Conservation (phyloP, 2,329 filamentous ascomycete species). For the Trichophyton rubrum region DNA sequence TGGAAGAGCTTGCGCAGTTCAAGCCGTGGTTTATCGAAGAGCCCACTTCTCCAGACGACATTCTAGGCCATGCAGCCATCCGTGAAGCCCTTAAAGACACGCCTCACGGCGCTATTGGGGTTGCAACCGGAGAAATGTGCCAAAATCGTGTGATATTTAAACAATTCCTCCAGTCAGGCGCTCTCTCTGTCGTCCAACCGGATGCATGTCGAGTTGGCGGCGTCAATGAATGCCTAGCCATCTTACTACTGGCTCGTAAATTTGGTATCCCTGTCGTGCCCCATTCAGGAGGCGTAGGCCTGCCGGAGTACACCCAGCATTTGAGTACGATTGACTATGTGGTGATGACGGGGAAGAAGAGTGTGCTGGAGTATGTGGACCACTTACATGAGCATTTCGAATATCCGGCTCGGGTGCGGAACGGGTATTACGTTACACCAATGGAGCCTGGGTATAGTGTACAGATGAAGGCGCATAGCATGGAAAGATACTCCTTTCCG, state of each 20-base stretch:
- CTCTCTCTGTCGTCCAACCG: constrained; percentile 79
- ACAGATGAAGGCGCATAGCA: constrained; percentile 82
- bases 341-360: constrained; percentile 66
- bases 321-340: constrained; percentile 88
- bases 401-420: constrained; percentile 64
- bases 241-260: constrained; percentile 61
- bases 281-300: constrained; percentile 75
- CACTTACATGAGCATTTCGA: constrained; percentile 89
- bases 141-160: constrained; percentile 93
- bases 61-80: constrained; percentile 76
- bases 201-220: constrained; percentile 83
- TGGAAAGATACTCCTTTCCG: constrained; percentile 67
- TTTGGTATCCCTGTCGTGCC: constrained; percentile 72
- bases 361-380: constrained; percentile 81
- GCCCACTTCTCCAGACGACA: constrained; percentile 79
- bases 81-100: constrained; percentile 57
- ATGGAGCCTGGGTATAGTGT: constrained; percentile 76
- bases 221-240: constrained; percentile 85
- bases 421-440: constrained; percentile 81
- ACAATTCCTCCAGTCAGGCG: constrained; percentile 66
- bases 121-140: constrained; percentile 89
- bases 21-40: constrained; percentile 86
- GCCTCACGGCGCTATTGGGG: constrained; percentile 53
- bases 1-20: constrained; percentile 69
- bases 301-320: constrained; percentile 91